Conservation (phyloP, 2,329 filamentous ascomycete species). For the Cladophialophora exuberans region DNA sequence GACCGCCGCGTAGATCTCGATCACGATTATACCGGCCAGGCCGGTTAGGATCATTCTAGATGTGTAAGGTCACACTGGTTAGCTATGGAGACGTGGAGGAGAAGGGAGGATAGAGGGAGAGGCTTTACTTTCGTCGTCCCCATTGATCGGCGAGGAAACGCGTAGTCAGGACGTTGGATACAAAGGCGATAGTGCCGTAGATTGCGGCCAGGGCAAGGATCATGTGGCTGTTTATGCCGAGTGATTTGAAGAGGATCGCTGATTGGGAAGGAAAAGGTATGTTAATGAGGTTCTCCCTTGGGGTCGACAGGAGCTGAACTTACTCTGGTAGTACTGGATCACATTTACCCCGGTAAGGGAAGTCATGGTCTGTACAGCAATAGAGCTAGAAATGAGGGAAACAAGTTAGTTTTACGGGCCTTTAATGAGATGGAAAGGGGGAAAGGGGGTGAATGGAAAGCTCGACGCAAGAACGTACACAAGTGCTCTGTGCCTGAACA, state of each 20-base stretch:
- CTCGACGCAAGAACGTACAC: slow-evolving; percentile 47
- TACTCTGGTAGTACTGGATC: slow-evolving; percentile 78
- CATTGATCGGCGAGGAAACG: slow-evolving; percentile 60
- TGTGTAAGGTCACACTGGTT: neutral
- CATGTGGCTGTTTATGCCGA: slow-evolving; percentile 52
- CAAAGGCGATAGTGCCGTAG: slow-evolving; percentile 90
- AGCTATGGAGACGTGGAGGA: slow-evolving; percentile 20
- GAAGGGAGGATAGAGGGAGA: neutral
- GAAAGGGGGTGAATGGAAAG: neutral
- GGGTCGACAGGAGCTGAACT: neutral
- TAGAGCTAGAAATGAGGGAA: slow-evolving; percentile 49
- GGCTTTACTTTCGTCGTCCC: slow-evolving; percentile 51
- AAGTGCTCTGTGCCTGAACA: slow-evolving; percentile 67
- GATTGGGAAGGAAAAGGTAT: slow-evolving; percentile 41
- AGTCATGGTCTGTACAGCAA: slow-evolving; percentile 78
- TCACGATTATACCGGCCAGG: slow-evolving; percentile 55
- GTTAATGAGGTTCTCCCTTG: no score
- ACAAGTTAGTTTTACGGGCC: slow-evolving; percentile 38
- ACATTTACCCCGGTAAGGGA: slow-evolving; percentile 88
- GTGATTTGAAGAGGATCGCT: slow-evolving; percentile 71
- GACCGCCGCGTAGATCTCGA: slow-evolving; percentile 62
- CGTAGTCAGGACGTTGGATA: slow-evolving; percentile 66
- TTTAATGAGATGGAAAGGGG: neutral
- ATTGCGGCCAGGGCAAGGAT: slow-evolving; percentile 75
- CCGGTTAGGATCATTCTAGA: slow-evolving; percentile 60